Evolutionary conservation across 495 filamentous ascomycete species (phyloP).

Genomic region (Neohortaea acidophila): DNA sequence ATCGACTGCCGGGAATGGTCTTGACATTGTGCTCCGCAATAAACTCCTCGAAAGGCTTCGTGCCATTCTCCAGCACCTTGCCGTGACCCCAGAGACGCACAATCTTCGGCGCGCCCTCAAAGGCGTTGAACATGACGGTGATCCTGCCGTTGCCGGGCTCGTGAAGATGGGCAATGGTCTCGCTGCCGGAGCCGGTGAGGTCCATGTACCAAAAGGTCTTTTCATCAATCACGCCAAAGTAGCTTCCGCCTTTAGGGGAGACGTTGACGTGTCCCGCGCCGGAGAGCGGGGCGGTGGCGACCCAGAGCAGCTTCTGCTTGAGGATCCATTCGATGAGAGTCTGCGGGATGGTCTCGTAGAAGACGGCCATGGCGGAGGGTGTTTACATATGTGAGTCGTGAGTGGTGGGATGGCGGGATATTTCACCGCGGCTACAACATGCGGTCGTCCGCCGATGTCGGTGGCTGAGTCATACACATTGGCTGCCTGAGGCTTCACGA

Average conservation of each 20-base stretch:
- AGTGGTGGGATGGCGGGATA: too few relatives aligned
- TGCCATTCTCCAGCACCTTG: conserved; percentile 19
- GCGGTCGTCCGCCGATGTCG: too few relatives aligned
- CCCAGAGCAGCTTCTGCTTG: conserved; percentile 22
- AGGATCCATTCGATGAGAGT: conserved; percentile 20
- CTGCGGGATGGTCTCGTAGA: conserved; percentile 23
- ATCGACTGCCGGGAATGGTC: conserved; percentile 17
- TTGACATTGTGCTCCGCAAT: conserved; percentile 16
- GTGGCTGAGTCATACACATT: too few relatives aligned
- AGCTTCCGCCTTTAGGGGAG: conserved; percentile 23
- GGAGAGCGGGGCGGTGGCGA: conserved; percentile 22
- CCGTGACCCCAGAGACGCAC: conserved; percentile 23
- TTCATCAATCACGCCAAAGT: conserved; percentile 21
- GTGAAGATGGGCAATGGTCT: conserved; percentile 23
- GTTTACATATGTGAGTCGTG: neutral
- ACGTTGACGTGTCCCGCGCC: conserved; percentile 24
- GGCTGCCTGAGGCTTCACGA: too few relatives aligned
- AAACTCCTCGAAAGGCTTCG: conserved; percentile 17
- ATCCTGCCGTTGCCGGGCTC: conserved; percentile 24
- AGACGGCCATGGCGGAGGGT: conserved; percentile 22
- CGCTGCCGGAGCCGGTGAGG: conserved; percentile 21
- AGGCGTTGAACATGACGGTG: conserved; percentile 22
- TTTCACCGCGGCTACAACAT: too few relatives aligned
- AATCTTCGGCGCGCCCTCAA: conserved; percentile 22
- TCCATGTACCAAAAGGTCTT: conserved; percentile 24